Evolutionary conservation across 2,329 filamentous ascomycete species (phyloP).

Genomic region (Paecilomyces sp.): DNA sequence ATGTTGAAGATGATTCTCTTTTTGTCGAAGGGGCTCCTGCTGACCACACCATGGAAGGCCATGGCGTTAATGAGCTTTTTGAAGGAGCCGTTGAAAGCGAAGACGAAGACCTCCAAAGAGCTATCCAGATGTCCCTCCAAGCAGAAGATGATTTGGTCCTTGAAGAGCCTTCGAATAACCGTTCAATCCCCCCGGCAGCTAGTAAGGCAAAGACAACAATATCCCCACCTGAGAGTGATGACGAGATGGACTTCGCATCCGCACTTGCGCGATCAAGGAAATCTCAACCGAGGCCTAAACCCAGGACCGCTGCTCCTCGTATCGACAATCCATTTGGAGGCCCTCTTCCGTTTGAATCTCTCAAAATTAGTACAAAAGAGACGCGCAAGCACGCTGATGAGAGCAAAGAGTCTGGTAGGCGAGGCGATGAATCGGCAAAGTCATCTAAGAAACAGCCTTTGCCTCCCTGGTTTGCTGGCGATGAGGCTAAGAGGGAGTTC

Average conservation of each 20-base stretch:
- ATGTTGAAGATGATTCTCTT: slow-evolving; percentile 45
- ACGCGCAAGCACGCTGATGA: slow-evolving; percentile 43
- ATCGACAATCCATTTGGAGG: slow-evolving; percentile 60
- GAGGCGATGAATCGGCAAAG: slow-evolving; percentile 46
- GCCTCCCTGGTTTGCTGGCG: slow-evolving; percentile 41
- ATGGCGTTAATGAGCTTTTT: slow-evolving; percentile 51
- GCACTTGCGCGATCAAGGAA: slow-evolving; percentile 66
- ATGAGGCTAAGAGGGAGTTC: slow-evolving; percentile 24
- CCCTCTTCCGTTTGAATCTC: slow-evolving; percentile 79
- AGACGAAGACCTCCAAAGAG: slow-evolving; percentile 69
- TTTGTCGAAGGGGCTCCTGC: slow-evolving; percentile 47
- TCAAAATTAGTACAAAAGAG: slow-evolving; percentile 56
- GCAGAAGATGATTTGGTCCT: slow-evolving; percentile 34
- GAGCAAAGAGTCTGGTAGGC: slow-evolving; percentile 55
- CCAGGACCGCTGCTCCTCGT: slow-evolving; percentile 39
- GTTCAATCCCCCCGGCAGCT: slow-evolving; percentile 41
- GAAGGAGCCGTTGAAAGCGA: slow-evolving; percentile 42
- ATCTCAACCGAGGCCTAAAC: slow-evolving; percentile 41
- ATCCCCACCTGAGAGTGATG: slow-evolving; percentile 52
- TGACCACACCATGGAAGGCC: slow-evolving; percentile 9
- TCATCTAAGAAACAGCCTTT: slow-evolving; percentile 23
- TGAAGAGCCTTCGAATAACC: slow-evolving; percentile 25
- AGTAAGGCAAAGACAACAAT: slow-evolving; percentile 21
- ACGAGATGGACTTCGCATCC: slow-evolving; percentile 69
- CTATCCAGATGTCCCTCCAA: slow-evolving; percentile 78